These are phyloP conservation scores for Hibiscus trionum DNA, from an alignment of 345 rosid genomes.

Conservation along the genomic window DNA sequence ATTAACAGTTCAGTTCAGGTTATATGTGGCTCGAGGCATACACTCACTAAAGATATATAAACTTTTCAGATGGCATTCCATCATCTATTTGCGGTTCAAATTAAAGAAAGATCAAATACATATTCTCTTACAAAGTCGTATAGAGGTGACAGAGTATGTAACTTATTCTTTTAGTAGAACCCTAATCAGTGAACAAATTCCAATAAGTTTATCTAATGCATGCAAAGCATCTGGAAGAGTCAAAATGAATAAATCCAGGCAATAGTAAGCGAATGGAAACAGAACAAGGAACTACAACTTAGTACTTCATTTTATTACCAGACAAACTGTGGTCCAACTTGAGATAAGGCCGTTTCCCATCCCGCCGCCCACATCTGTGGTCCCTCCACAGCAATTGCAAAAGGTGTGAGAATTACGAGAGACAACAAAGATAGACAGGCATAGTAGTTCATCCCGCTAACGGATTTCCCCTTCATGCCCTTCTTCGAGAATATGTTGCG, in stretches of 20 bases:
- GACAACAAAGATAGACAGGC: slow-evolving; percentile 93
- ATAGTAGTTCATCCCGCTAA: slow-evolving; percentile 99
- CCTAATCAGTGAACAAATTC: background rate
- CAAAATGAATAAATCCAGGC: background rate
- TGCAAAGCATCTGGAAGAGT: background rate
- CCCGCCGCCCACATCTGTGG: slow-evolving; percentile 96
- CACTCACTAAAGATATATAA: background rate
- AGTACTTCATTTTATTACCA: slow-evolving; percentile 36
- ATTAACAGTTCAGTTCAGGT: background rate
- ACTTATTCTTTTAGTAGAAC: background rate
- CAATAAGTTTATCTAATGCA: background rate
- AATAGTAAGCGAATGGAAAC: background rate
- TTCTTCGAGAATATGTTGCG: slow-evolving; percentile 91
- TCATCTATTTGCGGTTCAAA: background rate
- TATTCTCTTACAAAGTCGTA: background rate
- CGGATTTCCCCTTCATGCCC: slow-evolving; percentile 97
- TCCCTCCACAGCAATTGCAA: slow-evolving; percentile 94
- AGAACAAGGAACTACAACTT: background rate
- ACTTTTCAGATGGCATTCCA: background rate
- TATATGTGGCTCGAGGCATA: background rate
- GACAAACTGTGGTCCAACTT: slow-evolving; percentile 73
- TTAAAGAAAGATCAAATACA: background rate
- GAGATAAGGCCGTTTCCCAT: slow-evolving; percentile 57
- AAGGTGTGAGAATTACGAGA: slow-evolving; percentile 81
- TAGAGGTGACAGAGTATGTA: background rate